Base-by-base conservation (phyloP, 2,329 filamentous ascomycete species). In the Neocucurbitaria cava region DNA sequence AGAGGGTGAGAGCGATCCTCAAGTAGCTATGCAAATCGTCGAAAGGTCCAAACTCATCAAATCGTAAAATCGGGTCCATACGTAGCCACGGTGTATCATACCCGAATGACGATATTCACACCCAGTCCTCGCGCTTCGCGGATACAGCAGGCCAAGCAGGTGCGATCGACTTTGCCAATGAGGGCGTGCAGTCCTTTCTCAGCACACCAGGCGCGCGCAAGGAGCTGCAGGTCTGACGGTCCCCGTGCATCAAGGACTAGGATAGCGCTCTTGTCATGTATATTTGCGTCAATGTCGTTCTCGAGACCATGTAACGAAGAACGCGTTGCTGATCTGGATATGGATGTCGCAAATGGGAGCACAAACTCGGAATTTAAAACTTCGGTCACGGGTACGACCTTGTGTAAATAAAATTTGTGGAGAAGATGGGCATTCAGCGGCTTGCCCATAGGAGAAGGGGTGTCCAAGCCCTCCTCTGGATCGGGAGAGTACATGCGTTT, bases 161-260 rank as follows among this genome's bases (percentile, higher is more conserved):
- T 89, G 56, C 89, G 81, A 60, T 85, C 84, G 35, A 82, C 80
- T 46, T 88, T 81, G 56, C 87, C 90, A 58, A 93, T 81, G 17
- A 93, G 71, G 20, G 90, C 89, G 70, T 92, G 89, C 81, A 87
- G 88, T 2, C 90, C 90, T 62, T 83, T 86, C 68, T 90, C 86
- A 0, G 89, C 87, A 70, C 90, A 93, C 61, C 91, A 81, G 1
- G 89, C 89, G 44, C 90, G 80, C 1, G 87, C 88, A 47, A 93
- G 76, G 8, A 92, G 82, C 73, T 92, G 89, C 68, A 89, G 79
- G 11, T 85, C 88, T 1, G 84, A 84, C 51, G 85, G 85, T 35
- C 86, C 83, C 21, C 87, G 78, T 17, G 79, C 79, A 60, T 82
- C 79, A 10, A 82, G 68, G 4, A 81, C 69, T 1, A 79, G 64